Evolutionary conservation across 208 protist species (phyloP).

Genomic region (Leishmania guyanensis): DNA sequence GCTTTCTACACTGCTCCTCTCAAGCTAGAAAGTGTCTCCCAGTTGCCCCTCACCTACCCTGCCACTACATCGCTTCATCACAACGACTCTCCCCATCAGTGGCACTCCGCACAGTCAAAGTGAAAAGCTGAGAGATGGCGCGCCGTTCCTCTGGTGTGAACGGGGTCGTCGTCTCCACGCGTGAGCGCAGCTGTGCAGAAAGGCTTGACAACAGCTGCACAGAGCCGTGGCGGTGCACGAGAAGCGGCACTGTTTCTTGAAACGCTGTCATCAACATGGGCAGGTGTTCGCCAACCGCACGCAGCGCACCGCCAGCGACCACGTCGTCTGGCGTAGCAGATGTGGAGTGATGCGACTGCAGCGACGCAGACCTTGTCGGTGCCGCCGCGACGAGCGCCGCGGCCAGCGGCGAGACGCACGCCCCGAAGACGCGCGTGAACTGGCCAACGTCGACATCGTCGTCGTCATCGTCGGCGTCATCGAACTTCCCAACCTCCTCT

Average conservation of each 20-base stretch:
- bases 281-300: conserved; percentile 13
- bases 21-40: not conserved
- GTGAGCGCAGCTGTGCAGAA: conserved; percentile 18
- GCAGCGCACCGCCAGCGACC: conserved; percentile 7
- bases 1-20: not conserved
- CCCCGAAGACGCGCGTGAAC: conserved; percentile 18
- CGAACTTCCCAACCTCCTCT: conserved; percentile 7
- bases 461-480: not conserved
- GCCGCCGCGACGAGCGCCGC: conserved; percentile 10
- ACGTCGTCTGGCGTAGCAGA: not conserved
- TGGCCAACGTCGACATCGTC: conserved; percentile 1
- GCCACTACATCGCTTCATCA: not conserved
- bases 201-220: conserved; percentile 4
- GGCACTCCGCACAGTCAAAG: conserved; percentile 5
- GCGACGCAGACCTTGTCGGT: conserved; percentile 7
- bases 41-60: too few species aligned
- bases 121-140: conserved; percentile 12
- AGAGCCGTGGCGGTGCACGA: conserved; percentile 17
- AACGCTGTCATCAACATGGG: conserved; percentile 27
- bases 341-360: not conserved
- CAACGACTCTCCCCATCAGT: not conserved
- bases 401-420: conserved; percentile 18
- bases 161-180: conserved; percentile 4
- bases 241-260: conserved; percentile 25
- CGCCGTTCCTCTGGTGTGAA: conserved; percentile 14